Conservation (phyloP, 768 basidiomycete genomes). For the Pholiota conissans region DNA sequence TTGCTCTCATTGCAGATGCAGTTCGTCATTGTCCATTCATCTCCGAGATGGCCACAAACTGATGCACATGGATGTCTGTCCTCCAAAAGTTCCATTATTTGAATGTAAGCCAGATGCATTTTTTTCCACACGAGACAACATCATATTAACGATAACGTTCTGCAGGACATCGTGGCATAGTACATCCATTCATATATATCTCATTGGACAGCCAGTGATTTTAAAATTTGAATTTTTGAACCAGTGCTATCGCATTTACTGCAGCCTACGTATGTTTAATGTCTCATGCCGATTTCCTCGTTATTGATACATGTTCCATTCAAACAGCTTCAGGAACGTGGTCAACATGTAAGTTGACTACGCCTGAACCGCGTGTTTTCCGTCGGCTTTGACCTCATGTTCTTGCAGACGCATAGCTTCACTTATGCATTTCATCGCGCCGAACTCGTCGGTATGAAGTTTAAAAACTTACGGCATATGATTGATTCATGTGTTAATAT, state of each 20-base stretch:
- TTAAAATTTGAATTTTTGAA: background rate
- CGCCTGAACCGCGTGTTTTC: slow-evolving; percentile 8
- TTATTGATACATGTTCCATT: background rate
- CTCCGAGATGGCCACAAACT: slow-evolving; percentile 4
- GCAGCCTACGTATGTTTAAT: slow-evolving; percentile 39
- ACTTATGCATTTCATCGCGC: slow-evolving; percentile 59
- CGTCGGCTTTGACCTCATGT: slow-evolving; percentile 5
- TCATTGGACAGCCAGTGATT: background rate
- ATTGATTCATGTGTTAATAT: slow-evolving; percentile 8
- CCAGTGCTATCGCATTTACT: slow-evolving; percentile 42
- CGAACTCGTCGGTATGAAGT: slow-evolving; percentile 49
- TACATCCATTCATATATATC: slow-evolving; percentile 12
- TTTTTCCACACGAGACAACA: background rate
- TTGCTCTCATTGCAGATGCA: slow-evolving; percentile 58
- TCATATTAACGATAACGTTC: background rate
- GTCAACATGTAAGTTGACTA: slow-evolving; percentile 40
- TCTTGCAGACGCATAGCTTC: slow-evolving; percentile 42
- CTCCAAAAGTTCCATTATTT: slow-evolving; percentile 49
- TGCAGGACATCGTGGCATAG: slow-evolving; percentile 50
- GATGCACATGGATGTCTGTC: slow-evolving; percentile 2
- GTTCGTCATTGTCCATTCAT: slow-evolving; percentile 32
- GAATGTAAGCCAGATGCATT: slow-evolving; percentile 2
- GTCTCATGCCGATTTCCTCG: background rate
- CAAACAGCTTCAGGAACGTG: slow-evolving; percentile 39
- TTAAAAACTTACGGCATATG: background rate